Evolutionary conservation across 2,329 filamentous ascomycete genomes (phyloP), one percentile per base, ranked within the genome.

Genomic region (Diaporthe australafricana): DNA sequence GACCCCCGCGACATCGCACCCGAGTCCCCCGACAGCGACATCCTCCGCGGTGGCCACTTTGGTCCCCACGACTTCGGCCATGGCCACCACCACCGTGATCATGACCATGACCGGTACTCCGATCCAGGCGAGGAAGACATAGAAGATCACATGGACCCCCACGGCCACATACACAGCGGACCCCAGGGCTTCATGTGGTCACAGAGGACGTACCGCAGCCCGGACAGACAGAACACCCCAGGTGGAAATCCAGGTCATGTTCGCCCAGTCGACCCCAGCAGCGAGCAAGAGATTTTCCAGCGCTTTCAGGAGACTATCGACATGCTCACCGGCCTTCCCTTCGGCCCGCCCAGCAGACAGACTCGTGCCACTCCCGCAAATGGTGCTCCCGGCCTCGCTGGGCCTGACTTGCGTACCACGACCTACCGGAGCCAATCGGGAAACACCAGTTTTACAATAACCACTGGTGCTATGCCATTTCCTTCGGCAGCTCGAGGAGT

Each of bases 51-150:
- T 17, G 8, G 32, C 27, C 66, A 50, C 35, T 60, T 60, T 35
- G 50, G 32, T 40, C 63, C 67, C 11, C 48, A 50, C 48, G 48
- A 48, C 70, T 62, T 56, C 62, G 68, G 67, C 22, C 70, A 40
- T 62, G 67, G 63, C 25, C 77, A 76, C 48, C 77, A 74, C 50
- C 72, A 74, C 53, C 71, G 76, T 57, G 80, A 83, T 62, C 79
- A 83, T 65, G 84, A 87, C 72, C 88, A 88, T 2, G 66, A 69
- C 32, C 60, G n/a, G 27, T 65, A 38, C 45, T 48, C 60, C 7
- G 89, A 91, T 71, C 88, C 88, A 1, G 89, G 89, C 17, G 88
- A 90, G 75, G 87, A 82, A 32, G 87, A 91, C 75, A 88, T 91
- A 72, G 87, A 90, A 30, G 85, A 90, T 35, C 83, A 87, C 47